Conservation (phyloP, 208 protist genomes). For the Angomonas ambiguus region DNA sequence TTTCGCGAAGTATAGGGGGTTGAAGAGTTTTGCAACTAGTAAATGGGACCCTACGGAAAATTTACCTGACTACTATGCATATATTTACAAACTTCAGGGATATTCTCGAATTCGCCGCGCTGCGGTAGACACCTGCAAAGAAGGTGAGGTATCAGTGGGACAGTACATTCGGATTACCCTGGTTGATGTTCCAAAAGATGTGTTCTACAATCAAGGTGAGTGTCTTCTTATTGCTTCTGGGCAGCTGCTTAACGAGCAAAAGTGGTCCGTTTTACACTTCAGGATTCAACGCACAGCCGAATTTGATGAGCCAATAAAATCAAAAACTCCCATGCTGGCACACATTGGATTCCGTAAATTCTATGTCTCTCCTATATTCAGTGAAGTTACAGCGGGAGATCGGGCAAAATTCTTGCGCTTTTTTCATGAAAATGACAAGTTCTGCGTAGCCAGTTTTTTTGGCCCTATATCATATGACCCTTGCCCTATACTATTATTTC, state of each 20-base stretch:
- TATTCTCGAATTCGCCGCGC: slow-evolving; percentile 70
- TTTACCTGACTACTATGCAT: slow-evolving; percentile 76
- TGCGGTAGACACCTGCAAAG: slow-evolving; percentile 51
- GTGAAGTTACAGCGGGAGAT: slow-evolving; percentile 71
- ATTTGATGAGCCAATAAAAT: slow-evolving; percentile 83
- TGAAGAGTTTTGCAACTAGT: slow-evolving; percentile 84
- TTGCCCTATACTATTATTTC: slow-evolving; percentile 80
- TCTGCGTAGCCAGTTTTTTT: slow-evolving; percentile 82
- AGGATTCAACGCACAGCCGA: slow-evolving; percentile 66
- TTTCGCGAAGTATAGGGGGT: slow-evolving; percentile 83
- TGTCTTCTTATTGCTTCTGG: slow-evolving; percentile 76
- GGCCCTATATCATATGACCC: slow-evolving; percentile 85
- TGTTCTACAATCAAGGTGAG: slow-evolving; percentile 31
- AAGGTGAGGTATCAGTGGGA: slow-evolving; percentile 41
- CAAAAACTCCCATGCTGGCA: slow-evolving; percentile 84
- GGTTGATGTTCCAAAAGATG: slow-evolving; percentile 42
- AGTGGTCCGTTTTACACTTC: slow-evolving; percentile 89
- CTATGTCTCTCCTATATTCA: slow-evolving; percentile 88
- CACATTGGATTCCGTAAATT: slow-evolving; percentile 89
- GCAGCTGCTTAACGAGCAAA: slow-evolving; percentile 87
- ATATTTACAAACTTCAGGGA: slow-evolving; percentile 87
- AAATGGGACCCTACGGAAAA: slow-evolving; percentile 86
- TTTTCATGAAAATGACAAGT: slow-evolving; percentile 79
- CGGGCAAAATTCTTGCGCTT: slow-evolving; percentile 84
- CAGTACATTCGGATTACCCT: slow-evolving; percentile 69